These are phyloP conservation scores for Cladosporium austrohemisphaericum DNA, from an alignment of 2,329 filamentous ascomycete genomes.

Conservation along the genomic window DNA sequence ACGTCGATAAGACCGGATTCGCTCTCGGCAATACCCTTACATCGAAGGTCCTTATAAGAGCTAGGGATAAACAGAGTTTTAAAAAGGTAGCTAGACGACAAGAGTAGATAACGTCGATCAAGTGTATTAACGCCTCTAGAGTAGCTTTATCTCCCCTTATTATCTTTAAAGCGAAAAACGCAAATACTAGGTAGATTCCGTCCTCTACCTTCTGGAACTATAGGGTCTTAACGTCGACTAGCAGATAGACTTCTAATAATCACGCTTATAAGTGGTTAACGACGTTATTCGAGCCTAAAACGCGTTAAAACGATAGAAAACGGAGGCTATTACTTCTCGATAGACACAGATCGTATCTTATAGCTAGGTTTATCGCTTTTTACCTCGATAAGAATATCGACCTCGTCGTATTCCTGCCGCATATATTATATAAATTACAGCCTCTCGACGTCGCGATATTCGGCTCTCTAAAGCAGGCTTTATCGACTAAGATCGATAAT, in stretches of 20 bases:
- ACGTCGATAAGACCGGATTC: slow-evolving; percentile 1
- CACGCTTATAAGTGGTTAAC: slow-evolving; percentile 3
- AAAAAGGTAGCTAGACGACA: not conserved
- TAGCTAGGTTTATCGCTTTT: not conserved
- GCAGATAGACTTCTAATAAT: not conserved
- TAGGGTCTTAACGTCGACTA: not conserved
- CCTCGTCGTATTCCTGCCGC: not conserved
- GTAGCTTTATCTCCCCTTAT: not conserved
- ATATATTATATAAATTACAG: not conserved
- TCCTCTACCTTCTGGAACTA: not conserved
- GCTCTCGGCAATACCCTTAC: not conserved
- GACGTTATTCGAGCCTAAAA: not conserved
- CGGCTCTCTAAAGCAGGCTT: not conserved
- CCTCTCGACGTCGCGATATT: not conserved
- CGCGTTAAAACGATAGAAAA: not conserved
- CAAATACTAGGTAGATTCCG: not conserved
- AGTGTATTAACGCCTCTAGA: not conserved
- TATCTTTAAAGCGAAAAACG: not conserved
- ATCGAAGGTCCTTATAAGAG: not conserved
- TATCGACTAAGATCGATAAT: not conserved
- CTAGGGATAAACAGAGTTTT: not conserved
- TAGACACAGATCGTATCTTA: not conserved
- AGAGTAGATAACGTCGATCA: not conserved
- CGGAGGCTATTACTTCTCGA: not conserved
- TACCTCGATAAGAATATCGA: not conserved